Conservation (phyloP, 441 rosid species). For the Flueggea neowawraea region DNA sequence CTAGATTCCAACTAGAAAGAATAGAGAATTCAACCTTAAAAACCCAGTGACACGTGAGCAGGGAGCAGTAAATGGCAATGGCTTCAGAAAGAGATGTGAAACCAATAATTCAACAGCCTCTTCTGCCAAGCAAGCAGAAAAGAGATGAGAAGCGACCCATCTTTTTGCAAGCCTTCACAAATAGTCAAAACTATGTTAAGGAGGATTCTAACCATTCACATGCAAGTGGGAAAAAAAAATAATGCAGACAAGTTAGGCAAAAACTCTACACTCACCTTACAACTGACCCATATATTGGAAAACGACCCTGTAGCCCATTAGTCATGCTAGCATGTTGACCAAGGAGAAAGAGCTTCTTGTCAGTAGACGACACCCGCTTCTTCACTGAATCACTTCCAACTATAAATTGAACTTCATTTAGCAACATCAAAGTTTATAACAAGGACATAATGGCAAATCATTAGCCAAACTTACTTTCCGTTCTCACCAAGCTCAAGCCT, state of each 20-base stretch:
- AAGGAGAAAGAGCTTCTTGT: slow-evolving; percentile 63
- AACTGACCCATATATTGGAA: slow-evolving; percentile 66
- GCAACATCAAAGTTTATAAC: slow-evolving; percentile 10
- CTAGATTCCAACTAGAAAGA: slow-evolving; percentile 7
- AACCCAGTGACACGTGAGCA: slow-evolving; percentile 84
- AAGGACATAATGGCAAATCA: slow-evolving; percentile 11
- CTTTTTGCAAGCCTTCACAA: slow-evolving; percentile 84
- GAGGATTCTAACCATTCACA: no score
- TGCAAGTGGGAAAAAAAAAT: no score
- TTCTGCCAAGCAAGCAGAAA: slow-evolving; percentile 87
- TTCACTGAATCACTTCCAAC: slow-evolving; percentile 52
- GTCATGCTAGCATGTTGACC: slow-evolving; percentile 97
- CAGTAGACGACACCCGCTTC: slow-evolving; percentile 57
- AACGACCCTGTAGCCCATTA: slow-evolving; percentile 70
- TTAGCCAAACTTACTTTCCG: slow-evolving; percentile 47
- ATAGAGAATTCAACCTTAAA: slow-evolving; percentile 54
- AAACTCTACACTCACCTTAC: slow-evolving; percentile 43
- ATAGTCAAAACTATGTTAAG: not conserved
- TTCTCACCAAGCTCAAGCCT: slow-evolving; percentile 75
- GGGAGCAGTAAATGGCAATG: slow-evolving; percentile 78
- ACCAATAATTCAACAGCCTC: slow-evolving; percentile 89
- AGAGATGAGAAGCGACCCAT: slow-evolving; percentile 91
- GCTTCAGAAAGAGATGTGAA: slow-evolving; percentile 71
- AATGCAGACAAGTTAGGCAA: not conserved
- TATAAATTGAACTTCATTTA: slow-evolving; percentile 24